Evolutionary conservation across 1,139 yeast genomes (phyloP), one percentile per base, ranked within the genome.

Genomic region (Petasospora rhodanensis): DNA sequence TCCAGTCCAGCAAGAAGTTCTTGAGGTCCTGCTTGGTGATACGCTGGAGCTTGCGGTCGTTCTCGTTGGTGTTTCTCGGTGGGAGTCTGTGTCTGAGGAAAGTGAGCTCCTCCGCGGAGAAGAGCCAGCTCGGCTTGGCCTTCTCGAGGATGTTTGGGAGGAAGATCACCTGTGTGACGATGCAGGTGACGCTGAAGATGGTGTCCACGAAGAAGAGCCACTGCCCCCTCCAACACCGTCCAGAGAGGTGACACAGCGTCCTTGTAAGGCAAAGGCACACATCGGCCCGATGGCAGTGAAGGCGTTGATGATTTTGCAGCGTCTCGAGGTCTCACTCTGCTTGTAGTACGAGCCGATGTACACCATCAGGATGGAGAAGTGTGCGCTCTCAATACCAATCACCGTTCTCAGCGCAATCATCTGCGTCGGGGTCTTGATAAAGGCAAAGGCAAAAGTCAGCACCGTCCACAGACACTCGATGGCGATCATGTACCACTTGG

Each of bases 191-290:
- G 1, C 80, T 73, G 20, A 75, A 64, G 25, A 73, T 57, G 31
- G 76, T 78, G 52, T 76, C 84, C 38, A 78, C 67, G 32, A 78
- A 72, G 49, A 76, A 78, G 36, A 78, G 62, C 84, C 84, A 77
- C 54, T 78, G 69, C 85, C 85, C 1, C 82, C 81, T 19, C 51
- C 52, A 6, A 47, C 51, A 13, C 73, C 75, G 37, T 67, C 62
- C 52, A 77, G 53, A 18, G 59, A 51, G 32, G 67, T 60, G 43
- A 75, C 67, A 14, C 34, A 31, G 10, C 79, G 73, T 14, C 77
- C 72, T 28, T 78, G 76, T 24, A 77, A 56, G 31, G 73, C 64
- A 19, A 80, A 81, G 10, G 77, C 69, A 12, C 78, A 70, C 54
- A 75, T 58, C 17, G 70, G 58, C 1, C 66, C 69, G 29, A 77